Conservation (phyloP, 2,329 filamentous ascomycete species). For the Ilyonectria mors-panacis region DNA sequence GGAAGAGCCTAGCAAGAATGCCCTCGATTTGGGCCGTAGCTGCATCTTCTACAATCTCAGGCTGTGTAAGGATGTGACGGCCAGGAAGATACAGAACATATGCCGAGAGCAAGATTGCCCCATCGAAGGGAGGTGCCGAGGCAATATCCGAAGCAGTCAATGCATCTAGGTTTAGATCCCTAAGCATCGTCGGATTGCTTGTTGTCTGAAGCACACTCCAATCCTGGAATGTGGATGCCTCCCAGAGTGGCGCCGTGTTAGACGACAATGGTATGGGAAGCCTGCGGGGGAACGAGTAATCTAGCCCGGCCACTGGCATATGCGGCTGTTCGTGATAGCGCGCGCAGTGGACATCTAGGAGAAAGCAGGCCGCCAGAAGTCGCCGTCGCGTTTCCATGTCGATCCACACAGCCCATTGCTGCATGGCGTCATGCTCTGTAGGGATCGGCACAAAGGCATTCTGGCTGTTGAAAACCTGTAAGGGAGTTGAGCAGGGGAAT, state of each 20-base stretch:
- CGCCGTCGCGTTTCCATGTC: slow-evolving; percentile 66
- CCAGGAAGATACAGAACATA: slow-evolving; percentile 57
- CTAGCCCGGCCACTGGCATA: slow-evolving; percentile 52
- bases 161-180: slow-evolving; percentile 50
- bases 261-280: slow-evolving; percentile 64
- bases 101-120: slow-evolving; percentile 57
- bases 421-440: slow-evolving; percentile 45
- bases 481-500: slow-evolving; percentile 49
- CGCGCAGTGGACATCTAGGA: slow-evolving; percentile 70
- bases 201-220: slow-evolving; percentile 60
- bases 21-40: slow-evolving; percentile 42
- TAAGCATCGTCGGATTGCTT: slow-evolving; percentile 44
- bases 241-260: slow-evolving; percentile 64
- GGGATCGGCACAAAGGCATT: slow-evolving; percentile 45
- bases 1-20: slow-evolving; percentile 60
- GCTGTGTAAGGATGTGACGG: slow-evolving; percentile 48
- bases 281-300: slow-evolving; percentile 53
- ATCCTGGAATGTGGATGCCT: slow-evolving; percentile 58
- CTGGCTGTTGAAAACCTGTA: slow-evolving; percentile 58
- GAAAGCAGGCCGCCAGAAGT: slow-evolving; percentile 69
- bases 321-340: slow-evolving; percentile 67
- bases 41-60: slow-evolving; percentile 45
- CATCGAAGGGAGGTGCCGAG: slow-evolving; percentile 56
- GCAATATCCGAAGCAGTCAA: slow-evolving; percentile 56
- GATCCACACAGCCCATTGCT: slow-evolving; percentile 68